phyloP scores from a whole-genome alignment of 2,329 filamentous ascomycete genomes.

The Trichophyton benhamiae region DNA sequence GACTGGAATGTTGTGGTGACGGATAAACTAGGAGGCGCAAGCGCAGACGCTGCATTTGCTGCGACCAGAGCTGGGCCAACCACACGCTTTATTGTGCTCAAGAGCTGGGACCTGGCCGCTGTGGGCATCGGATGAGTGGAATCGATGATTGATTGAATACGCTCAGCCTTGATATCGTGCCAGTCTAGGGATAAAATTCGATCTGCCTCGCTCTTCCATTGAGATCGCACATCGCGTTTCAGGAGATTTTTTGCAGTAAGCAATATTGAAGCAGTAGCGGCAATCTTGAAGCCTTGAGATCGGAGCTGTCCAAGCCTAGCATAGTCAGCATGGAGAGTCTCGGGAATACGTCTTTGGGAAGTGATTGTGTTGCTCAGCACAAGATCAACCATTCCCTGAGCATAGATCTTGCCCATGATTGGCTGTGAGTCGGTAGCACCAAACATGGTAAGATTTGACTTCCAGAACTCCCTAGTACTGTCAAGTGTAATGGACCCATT shows the following conservation, averaged over 20 bases:
- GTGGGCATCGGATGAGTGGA: constrained; percentile 39
- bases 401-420: constrained; percentile 39
- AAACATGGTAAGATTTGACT: constrained; percentile 26
- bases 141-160: constrained; percentile 36
- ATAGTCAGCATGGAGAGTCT: constrained; percentile 48
- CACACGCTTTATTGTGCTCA: constrained; percentile 39
- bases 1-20: constrained; percentile 1
- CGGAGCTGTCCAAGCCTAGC: constrained; percentile 43
- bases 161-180: constrained; percentile 28
- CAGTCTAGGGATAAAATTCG: constrained; percentile 44
- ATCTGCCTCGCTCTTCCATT: constrained; percentile 51
- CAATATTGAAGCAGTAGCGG: constrained; percentile 49
- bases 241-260: constrained; percentile 55
- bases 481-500: constrained; percentile 40
- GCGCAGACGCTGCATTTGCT: constrained; percentile 19
- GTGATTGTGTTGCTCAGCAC: constrained; percentile 43
- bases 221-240: constrained; percentile 50
- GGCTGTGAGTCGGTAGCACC: constrained; percentile 38
- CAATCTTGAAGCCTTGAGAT: constrained; percentile 44
- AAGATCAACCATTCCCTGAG: constrained; percentile 47
- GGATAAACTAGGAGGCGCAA: constrained; percentile 6
- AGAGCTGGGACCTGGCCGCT: constrained; percentile 33
- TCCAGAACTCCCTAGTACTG: constrained; percentile 45
- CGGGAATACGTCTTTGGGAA: constrained; percentile 42
- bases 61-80: constrained; percentile 42